phyloP scores from a whole-genome alignment of 176 grass and related monocot genomes.

The Sorghum bicolor region Sorghum_bicolor_NCBIv3 NC_012879.2:9438001-9438500 shows the following conservation, averaged over 20 bases:
- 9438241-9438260: not conserved
- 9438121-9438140: no score
- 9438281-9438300: not conserved
- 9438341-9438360: not conserved
- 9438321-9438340: not conserved
- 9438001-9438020: no score
- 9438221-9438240: not conserved
- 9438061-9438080: no score
- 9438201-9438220: not conserved
- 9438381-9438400: not conserved
- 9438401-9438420: not conserved
- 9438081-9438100: no score
- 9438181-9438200: not conserved
- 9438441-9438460: no score
- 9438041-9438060: no score
- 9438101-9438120: no score
- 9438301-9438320: not conserved
- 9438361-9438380: not conserved
- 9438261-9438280: not conserved
- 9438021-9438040: no score
- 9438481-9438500: no score
- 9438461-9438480: no score
- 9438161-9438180: not conserved
- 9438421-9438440: not conserved
- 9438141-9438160: not conserved